phyloP scores from a whole-genome alignment of 1,284 basidiomycete species.

The Erythrobasidium hasegawianum region DNA sequence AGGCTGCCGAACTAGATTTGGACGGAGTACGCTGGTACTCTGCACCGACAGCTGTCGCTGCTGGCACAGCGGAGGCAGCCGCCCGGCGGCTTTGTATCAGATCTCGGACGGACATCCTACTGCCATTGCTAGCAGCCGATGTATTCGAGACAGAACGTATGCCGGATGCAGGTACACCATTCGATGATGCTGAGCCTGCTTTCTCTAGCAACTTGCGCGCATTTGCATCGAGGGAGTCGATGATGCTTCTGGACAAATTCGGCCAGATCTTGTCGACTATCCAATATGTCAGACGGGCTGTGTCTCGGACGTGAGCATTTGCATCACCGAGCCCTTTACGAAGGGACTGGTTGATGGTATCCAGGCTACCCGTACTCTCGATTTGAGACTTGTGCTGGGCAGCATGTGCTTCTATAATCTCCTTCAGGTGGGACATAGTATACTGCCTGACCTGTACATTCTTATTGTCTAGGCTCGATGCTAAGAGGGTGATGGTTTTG shows the following conservation, averaged over 20 bases:
- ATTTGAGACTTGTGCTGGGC: slow-evolving; percentile 43
- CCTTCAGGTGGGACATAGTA: slow-evolving; percentile 50
- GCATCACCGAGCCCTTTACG: slow-evolving; percentile 70
- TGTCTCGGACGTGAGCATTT: slow-evolving; percentile 74
- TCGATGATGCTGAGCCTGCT: slow-evolving; percentile 47
- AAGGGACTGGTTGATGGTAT: slow-evolving; percentile 66
- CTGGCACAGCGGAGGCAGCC: neutral
- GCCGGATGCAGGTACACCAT: neutral
- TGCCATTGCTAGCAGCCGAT: slow-evolving; percentile 5
- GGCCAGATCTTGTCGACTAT: slow-evolving; percentile 71
- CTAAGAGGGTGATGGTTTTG: slow-evolving; percentile 68
- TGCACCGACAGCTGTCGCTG: neutral
- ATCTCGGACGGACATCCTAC: slow-evolving; percentile 8
- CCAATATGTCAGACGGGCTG: slow-evolving; percentile 74
- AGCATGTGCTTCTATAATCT: slow-evolving; percentile 47
- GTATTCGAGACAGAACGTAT: neutral
- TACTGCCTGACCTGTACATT: slow-evolving; percentile 72
- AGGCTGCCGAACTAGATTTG: neutral
- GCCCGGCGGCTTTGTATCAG: slow-evolving; percentile 13
- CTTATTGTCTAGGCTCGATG: slow-evolving; percentile 67
- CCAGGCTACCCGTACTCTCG: slow-evolving; percentile 57
- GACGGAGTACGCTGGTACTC: neutral
- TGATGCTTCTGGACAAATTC: slow-evolving; percentile 60
- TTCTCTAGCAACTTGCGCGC: slow-evolving; percentile 82
- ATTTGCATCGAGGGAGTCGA: slow-evolving; percentile 65